Conservation (phyloP, 805 yeast genomes). For the Spencermartinsiella europaea region DNA sequence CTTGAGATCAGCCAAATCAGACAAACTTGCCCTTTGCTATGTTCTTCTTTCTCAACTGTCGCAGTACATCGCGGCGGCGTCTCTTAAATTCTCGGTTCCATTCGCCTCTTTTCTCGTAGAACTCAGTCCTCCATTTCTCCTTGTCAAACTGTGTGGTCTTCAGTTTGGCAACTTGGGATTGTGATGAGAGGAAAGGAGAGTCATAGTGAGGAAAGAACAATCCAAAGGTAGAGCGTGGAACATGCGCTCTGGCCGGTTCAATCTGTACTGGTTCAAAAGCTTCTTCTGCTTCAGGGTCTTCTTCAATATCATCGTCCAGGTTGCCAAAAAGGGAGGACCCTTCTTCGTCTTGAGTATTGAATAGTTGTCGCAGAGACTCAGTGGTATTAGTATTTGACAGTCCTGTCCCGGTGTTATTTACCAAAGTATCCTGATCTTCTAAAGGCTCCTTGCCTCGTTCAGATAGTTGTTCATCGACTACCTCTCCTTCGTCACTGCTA, state of each 20-base stretch:
- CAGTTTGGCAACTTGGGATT: conserved; percentile 58
- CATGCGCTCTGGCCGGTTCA: not conserved
- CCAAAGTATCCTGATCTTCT: conserved; percentile 7
- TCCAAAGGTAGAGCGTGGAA: conserved; percentile 8
- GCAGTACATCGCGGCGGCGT: conserved; percentile 65
- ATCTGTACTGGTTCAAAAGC: not conserved
- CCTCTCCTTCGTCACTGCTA: conserved; percentile 6
- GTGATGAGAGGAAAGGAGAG: conserved; percentile 84
- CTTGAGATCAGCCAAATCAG: too few species aligned
- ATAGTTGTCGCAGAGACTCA: conserved; percentile 15
- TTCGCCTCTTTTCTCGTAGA: conserved; percentile 79
- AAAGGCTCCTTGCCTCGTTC: conserved; percentile 4
- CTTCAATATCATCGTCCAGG: conserved; percentile 7
- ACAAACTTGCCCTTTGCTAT: conserved; percentile 10
- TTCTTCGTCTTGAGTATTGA: conserved; percentile 12
- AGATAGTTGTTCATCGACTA: conserved; percentile 6
- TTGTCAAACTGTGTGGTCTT: conserved; percentile 26
- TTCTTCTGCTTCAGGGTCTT: conserved; percentile 10
- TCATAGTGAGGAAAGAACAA: conserved; percentile 78
- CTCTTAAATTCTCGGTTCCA: conserved; percentile 71
- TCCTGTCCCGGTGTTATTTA: conserved; percentile 2
- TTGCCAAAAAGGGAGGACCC: conserved; percentile 21
- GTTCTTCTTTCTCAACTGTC: conserved; percentile 47
- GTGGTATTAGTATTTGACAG: conserved; percentile 6
- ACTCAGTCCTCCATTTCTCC: conserved; percentile 63